Evolutionary conservation across 768 basidiomycete genomes (phyloP).

Genomic region (Termitomyces sp.): DNA sequence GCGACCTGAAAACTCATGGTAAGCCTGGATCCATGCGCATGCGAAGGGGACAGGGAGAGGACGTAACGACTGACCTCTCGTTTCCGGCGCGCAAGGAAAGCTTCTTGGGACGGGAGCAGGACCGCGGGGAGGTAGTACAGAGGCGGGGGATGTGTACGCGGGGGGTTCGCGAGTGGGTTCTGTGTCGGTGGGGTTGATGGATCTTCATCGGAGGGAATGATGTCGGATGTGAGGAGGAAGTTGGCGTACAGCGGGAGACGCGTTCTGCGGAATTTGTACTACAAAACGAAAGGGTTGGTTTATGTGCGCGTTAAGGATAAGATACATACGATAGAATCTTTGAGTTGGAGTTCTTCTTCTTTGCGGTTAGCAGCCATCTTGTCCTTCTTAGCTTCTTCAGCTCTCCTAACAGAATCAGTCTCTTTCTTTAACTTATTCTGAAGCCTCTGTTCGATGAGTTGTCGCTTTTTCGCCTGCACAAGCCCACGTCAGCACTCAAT

Average conservation of each 20-base stretch:
- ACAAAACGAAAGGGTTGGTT: neutral
- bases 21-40: too few relatives aligned
- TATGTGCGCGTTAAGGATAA: neutral
- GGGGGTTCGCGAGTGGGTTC: constrained; percentile 40
- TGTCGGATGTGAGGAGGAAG: constrained; percentile 74
- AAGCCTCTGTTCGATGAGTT: constrained; percentile 79
- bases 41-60: neutral
- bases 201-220: constrained; percentile 33
- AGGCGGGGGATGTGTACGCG: constrained; percentile 70
- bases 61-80: constrained; percentile 47
- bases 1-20: constrained; percentile 57
- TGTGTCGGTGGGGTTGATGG: constrained; percentile 27
- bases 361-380: constrained; percentile 70
- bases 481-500: too few relatives aligned
- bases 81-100: constrained; percentile 59
- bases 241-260: constrained; percentile 71
- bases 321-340: constrained; percentile 76
- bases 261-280: constrained; percentile 74
- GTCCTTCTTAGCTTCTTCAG: constrained; percentile 85
- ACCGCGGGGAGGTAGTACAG: constrained; percentile 74
- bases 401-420: constrained; percentile 79
- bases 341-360: constrained; percentile 79
- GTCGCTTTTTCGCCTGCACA: constrained; percentile 85
- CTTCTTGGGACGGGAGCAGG: constrained; percentile 65
- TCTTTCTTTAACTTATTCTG: constrained; percentile 83